A percentile compares a stretch with the other conserved stretches of the same genome.
Conservation (phyloP, 2,329 filamentous ascomycete species). For the Cordyceps militaris region DNA sequence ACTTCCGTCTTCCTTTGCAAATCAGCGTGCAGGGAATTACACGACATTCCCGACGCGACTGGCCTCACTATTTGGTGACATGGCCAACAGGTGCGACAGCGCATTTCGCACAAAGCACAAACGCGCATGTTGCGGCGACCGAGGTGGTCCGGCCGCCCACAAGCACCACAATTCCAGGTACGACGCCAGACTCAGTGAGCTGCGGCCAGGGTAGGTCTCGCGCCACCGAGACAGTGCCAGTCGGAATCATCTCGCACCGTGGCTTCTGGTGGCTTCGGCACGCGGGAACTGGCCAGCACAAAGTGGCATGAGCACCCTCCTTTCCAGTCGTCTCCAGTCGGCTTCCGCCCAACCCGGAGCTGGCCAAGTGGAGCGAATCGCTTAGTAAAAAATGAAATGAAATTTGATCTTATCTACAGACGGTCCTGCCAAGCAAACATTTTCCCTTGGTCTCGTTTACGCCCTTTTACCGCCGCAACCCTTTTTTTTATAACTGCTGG, state of each 20-base stretch:
- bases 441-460: background rate
- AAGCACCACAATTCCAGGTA: background rate
- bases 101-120: background rate
- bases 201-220: background rate
- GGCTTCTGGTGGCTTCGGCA: background rate
- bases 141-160: constrained; percentile 5
- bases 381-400: constrained; percentile 10
- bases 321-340: background rate
- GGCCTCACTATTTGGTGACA: constrained; percentile 6
- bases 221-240: background rate
- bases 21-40: background rate
- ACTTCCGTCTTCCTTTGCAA: background rate
- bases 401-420: background rate
- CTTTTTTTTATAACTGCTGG: background rate
- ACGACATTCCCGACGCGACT: constrained; percentile 6
- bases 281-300: background rate
- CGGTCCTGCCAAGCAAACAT: background rate
- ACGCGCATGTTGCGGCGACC: background rate
- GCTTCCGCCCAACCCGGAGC: background rate
- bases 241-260: background rate
- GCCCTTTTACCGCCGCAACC: background rate
- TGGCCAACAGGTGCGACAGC: background rate
- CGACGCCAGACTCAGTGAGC: background rate
- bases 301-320: constrained; percentile 12
- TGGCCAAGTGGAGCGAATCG: background rate